Evolutionary conservation across 176 grass and related monocot genomes (phyloP).

Genomic region (Triticum timopheevii): DNA sequence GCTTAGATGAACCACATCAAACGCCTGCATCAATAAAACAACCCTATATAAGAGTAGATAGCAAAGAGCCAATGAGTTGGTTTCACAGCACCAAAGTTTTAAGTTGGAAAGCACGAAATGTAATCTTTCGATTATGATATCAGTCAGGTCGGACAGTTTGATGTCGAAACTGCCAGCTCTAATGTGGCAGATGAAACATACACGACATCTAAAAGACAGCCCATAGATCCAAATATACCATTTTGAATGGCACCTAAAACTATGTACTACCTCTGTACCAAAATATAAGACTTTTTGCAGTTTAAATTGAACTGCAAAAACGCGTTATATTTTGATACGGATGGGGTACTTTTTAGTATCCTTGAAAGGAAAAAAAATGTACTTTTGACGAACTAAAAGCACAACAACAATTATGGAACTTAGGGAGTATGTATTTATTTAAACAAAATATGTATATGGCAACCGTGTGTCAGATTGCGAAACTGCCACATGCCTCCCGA

Average conservation of each 20-base stretch:
- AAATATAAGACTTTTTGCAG: no score
- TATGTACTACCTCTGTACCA: no score
- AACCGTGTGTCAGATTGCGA: no score
- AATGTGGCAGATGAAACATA: neutral
- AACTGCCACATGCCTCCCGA: no score
- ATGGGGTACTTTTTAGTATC: neutral
- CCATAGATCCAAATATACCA: neutral
- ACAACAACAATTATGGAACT: no score
- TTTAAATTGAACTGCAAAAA: no score
- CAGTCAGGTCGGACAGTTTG: neutral
- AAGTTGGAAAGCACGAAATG: neutral
- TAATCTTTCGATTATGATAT: neutral
- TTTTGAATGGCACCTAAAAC: neutral
- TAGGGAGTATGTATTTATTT: neutral
- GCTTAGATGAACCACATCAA: neutral
- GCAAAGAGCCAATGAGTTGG: no score
- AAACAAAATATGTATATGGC: neutral
- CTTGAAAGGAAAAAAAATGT: no score
- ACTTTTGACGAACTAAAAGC: no score
- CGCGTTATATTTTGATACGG: no score
- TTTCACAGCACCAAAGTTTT: neutral
- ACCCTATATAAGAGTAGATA: neutral
- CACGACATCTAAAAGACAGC: neutral
- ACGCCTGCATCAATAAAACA: neutral
- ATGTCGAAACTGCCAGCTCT: neutral